Evolutionary conservation across 306 rosid species (phyloP).

Genomic region (Prunus davidiana): DNA sequence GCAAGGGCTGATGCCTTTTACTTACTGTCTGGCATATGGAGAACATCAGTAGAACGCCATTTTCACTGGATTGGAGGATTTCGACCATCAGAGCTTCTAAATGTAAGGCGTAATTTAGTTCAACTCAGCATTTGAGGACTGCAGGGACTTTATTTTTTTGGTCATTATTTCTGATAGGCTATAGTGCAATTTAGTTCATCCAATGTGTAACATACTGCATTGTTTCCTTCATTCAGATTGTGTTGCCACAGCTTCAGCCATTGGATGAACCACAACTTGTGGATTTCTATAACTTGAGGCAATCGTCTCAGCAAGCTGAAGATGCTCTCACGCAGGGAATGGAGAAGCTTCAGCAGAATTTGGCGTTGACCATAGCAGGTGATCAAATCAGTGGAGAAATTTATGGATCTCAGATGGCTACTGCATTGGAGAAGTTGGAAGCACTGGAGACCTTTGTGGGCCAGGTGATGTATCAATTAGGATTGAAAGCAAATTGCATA

Average conservation of each 20-base stretch:
- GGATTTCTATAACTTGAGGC: slow-evolving; percentile 37
- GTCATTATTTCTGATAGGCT: slow-evolving; percentile 2
- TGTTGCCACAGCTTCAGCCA: slow-evolving; percentile 57
- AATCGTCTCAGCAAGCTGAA: slow-evolving; percentile 84
- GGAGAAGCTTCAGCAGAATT: slow-evolving; percentile 72
- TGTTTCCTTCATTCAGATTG: slow-evolving; percentile 37
- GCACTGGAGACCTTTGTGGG: slow-evolving; percentile 64
- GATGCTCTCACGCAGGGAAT: slow-evolving; percentile 86
- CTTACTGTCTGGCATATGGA: slow-evolving; percentile 82
- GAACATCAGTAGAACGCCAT: slow-evolving; percentile 73
- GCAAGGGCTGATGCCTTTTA: slow-evolving; percentile 79
- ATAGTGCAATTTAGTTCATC: neutral
- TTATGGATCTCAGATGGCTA: slow-evolving; percentile 53
- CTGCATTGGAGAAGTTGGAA: slow-evolving; percentile 58
- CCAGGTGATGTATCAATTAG: slow-evolving; percentile 52
- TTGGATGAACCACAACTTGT: slow-evolving; percentile 51
- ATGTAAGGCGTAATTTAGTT: slow-evolving; percentile 34
- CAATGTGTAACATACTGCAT: neutral
- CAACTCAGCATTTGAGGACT: neutral
- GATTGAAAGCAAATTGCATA: slow-evolving; percentile 1
- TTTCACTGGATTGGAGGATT: slow-evolving; percentile 97
- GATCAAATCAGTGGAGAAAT: slow-evolving; percentile 36
- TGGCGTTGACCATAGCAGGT: slow-evolving; percentile 45
- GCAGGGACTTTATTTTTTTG: neutral
- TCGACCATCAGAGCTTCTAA: slow-evolving; percentile 95